These are phyloP conservation scores for Massariosphaeria phaeospora DNA, from an alignment of 495 filamentous ascomycete genomes.

Conservation along the genomic window DNA sequence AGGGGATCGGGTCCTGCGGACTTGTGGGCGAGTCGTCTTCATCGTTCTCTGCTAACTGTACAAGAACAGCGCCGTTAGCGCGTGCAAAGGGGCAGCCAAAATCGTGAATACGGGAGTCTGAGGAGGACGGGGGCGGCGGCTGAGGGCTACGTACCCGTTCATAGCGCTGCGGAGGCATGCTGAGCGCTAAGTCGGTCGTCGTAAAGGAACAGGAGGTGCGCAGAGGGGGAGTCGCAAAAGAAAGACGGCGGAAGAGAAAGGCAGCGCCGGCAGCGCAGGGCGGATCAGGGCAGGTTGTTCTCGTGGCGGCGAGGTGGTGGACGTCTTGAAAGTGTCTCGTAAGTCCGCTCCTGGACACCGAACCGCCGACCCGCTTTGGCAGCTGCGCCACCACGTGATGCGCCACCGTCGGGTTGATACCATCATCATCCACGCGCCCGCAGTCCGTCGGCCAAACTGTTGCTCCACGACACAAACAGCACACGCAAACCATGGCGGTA, in stretches of 20 bases:
- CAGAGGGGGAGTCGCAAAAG: neutral
- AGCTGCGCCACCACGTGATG: conserved; percentile 19
- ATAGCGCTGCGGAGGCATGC: conserved; percentile 77
- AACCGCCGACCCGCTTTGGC: neutral
- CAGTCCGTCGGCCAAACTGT: neutral
- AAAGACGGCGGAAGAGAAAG: neutral
- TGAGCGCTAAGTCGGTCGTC: conserved; percentile 1
- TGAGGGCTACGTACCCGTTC: conserved; percentile 60
- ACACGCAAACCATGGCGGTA: neutral
- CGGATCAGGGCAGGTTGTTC: conserved; percentile 7
- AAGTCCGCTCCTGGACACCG: conserved; percentile 3
- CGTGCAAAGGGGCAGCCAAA: neutral
- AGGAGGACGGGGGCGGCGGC: neutral
- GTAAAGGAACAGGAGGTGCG: conserved; percentile 13
- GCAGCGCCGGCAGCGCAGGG: neutral
- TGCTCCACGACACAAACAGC: too few species aligned
- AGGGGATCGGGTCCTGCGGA: conserved; percentile 53
- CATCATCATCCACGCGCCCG: conserved; percentile 1
- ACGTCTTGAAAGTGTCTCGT: conserved; percentile 15
- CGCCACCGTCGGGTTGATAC: conserved; percentile 5
- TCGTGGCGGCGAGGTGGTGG: neutral
- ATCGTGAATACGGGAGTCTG: neutral
- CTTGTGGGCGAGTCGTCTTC: conserved; percentile 43
- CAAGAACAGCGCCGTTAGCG: conserved; percentile 11
- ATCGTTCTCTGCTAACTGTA: conserved; percentile 44